A percentile compares a stretch with the other conserved stretches of the same genome.
Evolutionary conservation across 768 basidiomycete genomes (phyloP).

Genomic region (Lyophyllum semitale): DNA sequence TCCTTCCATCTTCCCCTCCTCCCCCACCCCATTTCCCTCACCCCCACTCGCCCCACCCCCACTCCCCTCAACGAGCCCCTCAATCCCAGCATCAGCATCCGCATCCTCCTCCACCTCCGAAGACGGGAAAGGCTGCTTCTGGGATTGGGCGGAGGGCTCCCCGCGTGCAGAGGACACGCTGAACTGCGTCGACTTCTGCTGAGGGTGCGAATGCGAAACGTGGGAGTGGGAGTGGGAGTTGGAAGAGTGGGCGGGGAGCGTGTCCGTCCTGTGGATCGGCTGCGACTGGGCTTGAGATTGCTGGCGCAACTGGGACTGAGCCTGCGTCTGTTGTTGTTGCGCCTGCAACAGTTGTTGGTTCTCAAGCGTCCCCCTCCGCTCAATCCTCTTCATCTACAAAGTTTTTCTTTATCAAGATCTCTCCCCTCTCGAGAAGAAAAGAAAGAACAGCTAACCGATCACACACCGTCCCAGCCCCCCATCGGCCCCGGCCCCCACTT

Average conservation of each 20-base stretch:
- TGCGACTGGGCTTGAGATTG: neutral
- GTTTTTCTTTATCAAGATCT: too few relatives aligned
- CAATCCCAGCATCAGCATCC: slow-evolving; percentile 28
- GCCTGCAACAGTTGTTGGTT: slow-evolving; percentile 29
- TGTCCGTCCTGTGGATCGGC: slow-evolving; percentile 15
- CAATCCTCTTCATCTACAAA: slow-evolving; percentile 87
- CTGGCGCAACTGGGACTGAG: neutral
- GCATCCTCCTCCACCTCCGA: slow-evolving; percentile 38
- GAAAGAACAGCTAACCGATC: too few relatives aligned
- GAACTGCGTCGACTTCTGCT: neutral
- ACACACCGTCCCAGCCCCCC: slow-evolving; percentile 82
- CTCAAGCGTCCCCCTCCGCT: slow-evolving; percentile 69
- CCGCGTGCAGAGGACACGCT: slow-evolving; percentile 4
- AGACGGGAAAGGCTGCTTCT: neutral
- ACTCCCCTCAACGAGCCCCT: slow-evolving; percentile 19
- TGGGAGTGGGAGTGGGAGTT: slow-evolving; percentile 1
- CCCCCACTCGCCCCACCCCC: slow-evolving; percentile 11
- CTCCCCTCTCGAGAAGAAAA: too few relatives aligned
- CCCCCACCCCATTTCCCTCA: neutral
- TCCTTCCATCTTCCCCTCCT: neutral
- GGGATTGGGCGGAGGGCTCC: neutral
- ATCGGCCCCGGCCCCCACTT: slow-evolving; percentile 87
- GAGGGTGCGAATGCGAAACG: too few relatives aligned
- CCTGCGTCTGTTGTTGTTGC: slow-evolving; percentile 14
- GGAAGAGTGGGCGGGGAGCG: slow-evolving; percentile 16